phyloP scores from a whole-genome alignment of 208 protist species.

The Phytomonas francai region DNA sequence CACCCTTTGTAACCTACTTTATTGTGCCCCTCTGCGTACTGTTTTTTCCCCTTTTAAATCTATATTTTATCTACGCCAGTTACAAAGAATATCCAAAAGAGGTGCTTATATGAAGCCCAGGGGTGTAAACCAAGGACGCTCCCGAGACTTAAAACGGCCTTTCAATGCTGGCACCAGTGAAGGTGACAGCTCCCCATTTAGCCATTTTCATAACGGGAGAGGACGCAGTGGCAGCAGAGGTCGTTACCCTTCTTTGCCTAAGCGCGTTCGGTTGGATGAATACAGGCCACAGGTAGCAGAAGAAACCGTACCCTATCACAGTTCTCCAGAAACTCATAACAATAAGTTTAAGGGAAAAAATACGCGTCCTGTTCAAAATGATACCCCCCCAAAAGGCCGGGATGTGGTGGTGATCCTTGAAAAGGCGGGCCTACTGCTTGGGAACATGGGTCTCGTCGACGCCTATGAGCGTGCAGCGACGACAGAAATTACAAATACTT shows the following conservation, averaged over 20 bases:
- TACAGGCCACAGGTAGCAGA: slow-evolving; percentile 48
- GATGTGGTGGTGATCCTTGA: slow-evolving; percentile 84
- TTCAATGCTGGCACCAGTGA: slow-evolving; percentile 13
- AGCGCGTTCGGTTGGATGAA: slow-evolving; percentile 16
- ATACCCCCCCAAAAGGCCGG: slow-evolving; percentile 6
- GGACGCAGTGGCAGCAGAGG: slow-evolving; percentile 9
- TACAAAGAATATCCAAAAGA: background rate
- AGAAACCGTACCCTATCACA: slow-evolving; percentile 23
- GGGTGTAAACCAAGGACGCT: background rate
- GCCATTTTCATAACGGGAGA: slow-evolving; percentile 8
- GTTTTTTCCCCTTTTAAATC: background rate
- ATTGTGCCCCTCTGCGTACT: background rate
- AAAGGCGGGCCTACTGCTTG: slow-evolving; percentile 73
- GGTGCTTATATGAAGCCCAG: background rate
- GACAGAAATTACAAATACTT: slow-evolving; percentile 70
- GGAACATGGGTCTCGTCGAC: slow-evolving; percentile 68
- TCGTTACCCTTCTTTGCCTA: slow-evolving; percentile 4
- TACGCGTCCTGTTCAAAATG: background rate
- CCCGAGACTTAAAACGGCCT: slow-evolving; percentile 23
- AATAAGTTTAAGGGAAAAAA: background rate
- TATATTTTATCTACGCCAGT: background rate
- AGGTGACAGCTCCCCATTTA: background rate
- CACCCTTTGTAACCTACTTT: background rate
- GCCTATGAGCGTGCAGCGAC: slow-evolving; percentile 76
- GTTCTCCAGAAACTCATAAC: background rate